Evolutionary conservation across 148 eudicot genomes (phyloP).

Genomic region (Vaccinium myrtillus): DNA sequence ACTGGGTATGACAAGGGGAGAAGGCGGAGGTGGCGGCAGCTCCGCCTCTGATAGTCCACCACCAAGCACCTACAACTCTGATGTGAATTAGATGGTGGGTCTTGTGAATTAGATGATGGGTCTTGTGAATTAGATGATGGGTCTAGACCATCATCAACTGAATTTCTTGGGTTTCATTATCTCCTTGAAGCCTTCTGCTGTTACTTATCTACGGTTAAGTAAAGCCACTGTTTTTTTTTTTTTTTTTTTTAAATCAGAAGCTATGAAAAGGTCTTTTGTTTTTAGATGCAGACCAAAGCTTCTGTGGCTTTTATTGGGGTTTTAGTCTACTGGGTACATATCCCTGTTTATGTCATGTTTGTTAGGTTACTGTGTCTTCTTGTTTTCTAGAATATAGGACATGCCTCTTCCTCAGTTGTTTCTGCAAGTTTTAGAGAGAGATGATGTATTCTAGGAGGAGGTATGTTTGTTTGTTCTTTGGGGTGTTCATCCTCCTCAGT

Average conservation of each 20-base stretch:
- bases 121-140: neutral
- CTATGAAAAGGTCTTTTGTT: constrained; percentile 1
- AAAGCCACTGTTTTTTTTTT: neutral
- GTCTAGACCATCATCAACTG: neutral
- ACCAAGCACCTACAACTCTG: constrained; percentile 13
- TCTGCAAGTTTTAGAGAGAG: constrained; percentile 19
- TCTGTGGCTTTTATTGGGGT: neutral
- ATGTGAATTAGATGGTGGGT: constrained; percentile 1
- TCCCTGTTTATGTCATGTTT: neutral
- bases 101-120: neutral
- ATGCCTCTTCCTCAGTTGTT: constrained; percentile 16
- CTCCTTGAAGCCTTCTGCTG: neutral
- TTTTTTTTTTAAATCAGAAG: neutral
- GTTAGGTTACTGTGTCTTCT: neutral
- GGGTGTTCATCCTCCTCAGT: neutral
- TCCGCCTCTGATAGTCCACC: constrained; percentile 12
- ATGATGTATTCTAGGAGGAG: neutral
- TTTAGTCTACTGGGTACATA: neutral
- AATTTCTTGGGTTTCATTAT: neutral
- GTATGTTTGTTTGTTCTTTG: neutral
- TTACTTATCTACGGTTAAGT: no score
- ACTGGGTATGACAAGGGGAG: neutral
- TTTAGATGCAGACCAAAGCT: neutral
- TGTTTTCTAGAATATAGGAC: neutral
- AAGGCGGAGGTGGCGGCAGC: neutral